A percentile compares a stretch with the other conserved stretches of the same genome.
phyloP scores from a whole-genome alignment of 1,284 basidiomycete genomes.

The Athelia sp. region DNA sequence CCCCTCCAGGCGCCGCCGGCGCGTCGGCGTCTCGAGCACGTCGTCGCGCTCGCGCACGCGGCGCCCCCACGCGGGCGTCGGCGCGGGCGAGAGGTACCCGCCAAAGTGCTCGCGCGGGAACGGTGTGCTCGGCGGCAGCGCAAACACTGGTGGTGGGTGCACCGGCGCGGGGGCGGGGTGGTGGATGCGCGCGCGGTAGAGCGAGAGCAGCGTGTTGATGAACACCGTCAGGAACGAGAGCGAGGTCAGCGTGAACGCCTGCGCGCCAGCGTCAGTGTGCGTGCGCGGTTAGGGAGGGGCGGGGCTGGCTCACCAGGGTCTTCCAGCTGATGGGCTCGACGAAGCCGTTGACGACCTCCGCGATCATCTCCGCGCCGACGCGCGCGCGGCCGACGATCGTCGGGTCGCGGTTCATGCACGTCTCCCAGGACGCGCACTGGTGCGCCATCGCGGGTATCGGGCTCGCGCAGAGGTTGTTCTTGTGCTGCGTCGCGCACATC shows the following conservation, averaged over 20 bases:
- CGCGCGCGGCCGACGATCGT: slow-evolving; percentile 84
- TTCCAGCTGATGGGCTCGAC: slow-evolving; percentile 98
- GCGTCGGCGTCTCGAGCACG: slow-evolving; percentile 43
- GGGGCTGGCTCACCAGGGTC: slow-evolving; percentile 64
- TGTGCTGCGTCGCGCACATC: slow-evolving; percentile 75
- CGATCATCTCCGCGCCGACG: slow-evolving; percentile 92
- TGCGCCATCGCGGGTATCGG: slow-evolving; percentile 81
- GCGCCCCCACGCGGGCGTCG: slow-evolving; percentile 42
- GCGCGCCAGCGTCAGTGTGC: slow-evolving; percentile 3
- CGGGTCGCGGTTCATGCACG: slow-evolving; percentile 95
- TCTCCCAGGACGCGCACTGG: slow-evolving; percentile 86
- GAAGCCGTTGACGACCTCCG: slow-evolving; percentile 94
- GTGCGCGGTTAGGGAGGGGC: neutral
- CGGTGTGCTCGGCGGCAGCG: slow-evolving; percentile 35
- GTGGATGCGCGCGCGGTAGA: slow-evolving; percentile 66
- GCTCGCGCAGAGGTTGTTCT: slow-evolving; percentile 78
- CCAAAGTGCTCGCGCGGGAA: slow-evolving; percentile 41
- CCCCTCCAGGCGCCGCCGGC: slow-evolving; percentile 59
- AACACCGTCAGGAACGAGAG: slow-evolving; percentile 78
- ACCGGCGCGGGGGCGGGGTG: slow-evolving; percentile 26
- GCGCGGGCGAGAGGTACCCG: slow-evolving; percentile 41
- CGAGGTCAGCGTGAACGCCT: slow-evolving; percentile 79
- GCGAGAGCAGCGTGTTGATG: slow-evolving; percentile 76
- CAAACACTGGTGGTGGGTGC: slow-evolving; percentile 34
- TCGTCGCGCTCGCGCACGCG: slow-evolving; percentile 25